These are phyloP conservation scores for Leccinum proliferum DNA, from an alignment of 1,284 basidiomycete genomes.

Conservation along the genomic window DNA sequence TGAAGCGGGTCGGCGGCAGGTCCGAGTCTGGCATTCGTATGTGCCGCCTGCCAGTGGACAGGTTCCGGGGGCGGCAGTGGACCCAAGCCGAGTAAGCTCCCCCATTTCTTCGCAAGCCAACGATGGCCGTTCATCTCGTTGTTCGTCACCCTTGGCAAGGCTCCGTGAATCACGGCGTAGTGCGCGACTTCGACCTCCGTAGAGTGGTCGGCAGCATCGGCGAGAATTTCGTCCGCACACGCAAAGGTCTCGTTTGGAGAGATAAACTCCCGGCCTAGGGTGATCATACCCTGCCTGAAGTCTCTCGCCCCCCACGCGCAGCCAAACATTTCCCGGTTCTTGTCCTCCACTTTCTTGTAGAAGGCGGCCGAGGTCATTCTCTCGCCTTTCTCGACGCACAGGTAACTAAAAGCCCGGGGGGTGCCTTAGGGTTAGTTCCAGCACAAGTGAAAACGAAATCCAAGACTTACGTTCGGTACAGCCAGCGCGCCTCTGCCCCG, in stretches of 20 bases:
- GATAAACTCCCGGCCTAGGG: neutral
- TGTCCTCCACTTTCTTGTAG: neutral
- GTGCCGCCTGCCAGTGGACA: no score
- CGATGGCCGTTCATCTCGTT: neutral
- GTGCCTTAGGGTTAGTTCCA: no score
- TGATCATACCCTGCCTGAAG: neutral
- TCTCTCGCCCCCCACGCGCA: constrained; percentile 10
- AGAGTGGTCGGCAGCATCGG: neutral
- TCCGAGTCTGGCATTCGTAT: no score
- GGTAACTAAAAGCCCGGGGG: constrained; percentile 4
- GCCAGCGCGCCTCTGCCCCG: neutral
- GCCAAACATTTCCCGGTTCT: neutral
- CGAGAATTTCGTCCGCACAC: neutral
- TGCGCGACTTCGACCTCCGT: neutral
- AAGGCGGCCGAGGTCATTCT: neutral
- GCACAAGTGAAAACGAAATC: neutral
- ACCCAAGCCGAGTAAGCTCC: neutral
- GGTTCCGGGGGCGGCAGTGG: neutral
- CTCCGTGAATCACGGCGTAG: neutral
- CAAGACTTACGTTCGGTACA: neutral
- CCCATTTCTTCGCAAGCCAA: neutral
- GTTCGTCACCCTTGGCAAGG: neutral
- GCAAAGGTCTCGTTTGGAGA: neutral
- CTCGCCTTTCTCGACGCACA: constrained; percentile 1
- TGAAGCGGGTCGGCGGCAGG: no score